Conservation (phyloP, 495 filamentous ascomycete genomes). For the Parmelia sp. region DNA sequence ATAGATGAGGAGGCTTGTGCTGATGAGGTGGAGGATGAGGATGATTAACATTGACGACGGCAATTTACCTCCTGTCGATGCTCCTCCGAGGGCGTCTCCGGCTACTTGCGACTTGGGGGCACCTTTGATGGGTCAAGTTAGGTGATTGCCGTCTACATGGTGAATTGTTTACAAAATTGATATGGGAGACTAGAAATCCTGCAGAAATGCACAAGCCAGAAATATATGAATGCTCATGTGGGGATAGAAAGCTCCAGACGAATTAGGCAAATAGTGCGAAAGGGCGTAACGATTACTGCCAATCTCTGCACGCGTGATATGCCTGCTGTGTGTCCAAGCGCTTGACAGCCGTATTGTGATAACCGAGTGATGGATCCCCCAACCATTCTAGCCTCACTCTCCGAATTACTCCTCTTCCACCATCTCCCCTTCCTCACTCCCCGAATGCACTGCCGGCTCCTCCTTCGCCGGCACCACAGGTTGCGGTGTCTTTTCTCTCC, state of each 20-base stretch:
- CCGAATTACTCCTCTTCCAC: constrained; percentile 66
- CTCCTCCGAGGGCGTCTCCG: neutral
- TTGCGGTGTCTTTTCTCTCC: constrained; percentile 48
- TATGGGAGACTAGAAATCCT: neutral
- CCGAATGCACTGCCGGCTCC: constrained; percentile 65
- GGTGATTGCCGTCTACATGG: constrained; percentile 34
- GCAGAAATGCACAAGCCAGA: neutral
- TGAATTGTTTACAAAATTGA: constrained; percentile 1
- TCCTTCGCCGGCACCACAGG: constrained; percentile 48
- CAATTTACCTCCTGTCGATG: constrained; percentile 38
- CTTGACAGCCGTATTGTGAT: neutral
- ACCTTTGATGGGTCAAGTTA: constrained; percentile 41
- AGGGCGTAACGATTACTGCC: neutral
- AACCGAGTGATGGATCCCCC: neutral
- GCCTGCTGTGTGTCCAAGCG: neutral
- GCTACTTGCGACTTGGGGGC: neutral
- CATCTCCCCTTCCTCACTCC: constrained; percentile 97
- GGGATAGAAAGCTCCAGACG: neutral
- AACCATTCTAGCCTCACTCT: neutral
- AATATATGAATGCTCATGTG: neutral
- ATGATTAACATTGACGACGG: constrained; percentile 36
- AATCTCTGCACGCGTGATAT: neutral
- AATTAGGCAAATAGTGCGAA: neutral
- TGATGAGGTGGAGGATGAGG: constrained; percentile 49
- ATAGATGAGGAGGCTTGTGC: constrained; percentile 39